A percentile compares a stretch with the other conserved stretches of the same genome.
Evolutionary conservation across 176 grass and related monocot genomes (phyloP).

Genomic region (Stipa capillata): DNA sequence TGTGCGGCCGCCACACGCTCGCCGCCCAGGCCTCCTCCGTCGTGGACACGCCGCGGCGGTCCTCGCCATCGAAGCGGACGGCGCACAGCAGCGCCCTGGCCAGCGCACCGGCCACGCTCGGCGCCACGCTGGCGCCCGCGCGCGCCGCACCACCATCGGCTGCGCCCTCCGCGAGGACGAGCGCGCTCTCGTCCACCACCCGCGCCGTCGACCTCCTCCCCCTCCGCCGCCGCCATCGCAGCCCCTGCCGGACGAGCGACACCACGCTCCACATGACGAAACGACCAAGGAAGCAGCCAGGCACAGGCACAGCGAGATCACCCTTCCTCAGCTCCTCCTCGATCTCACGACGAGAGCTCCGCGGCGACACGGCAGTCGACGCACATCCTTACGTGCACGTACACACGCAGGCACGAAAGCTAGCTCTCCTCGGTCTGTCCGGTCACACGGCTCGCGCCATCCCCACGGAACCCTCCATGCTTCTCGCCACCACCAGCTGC

Average conservation of each 20-base stretch:
- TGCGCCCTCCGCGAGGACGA: not conserved
- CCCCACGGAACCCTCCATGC: not conserved
- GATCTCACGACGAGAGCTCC: not conserved
- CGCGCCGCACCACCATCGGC: not conserved
- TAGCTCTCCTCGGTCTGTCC: too few species aligned
- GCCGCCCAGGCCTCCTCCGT: constrained; percentile 41
- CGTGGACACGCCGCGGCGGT: too few species aligned
- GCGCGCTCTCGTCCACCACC: constrained; percentile 51
- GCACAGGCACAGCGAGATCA: too few species aligned
- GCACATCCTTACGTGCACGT: constrained; percentile 19
- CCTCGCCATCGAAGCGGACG: constrained; percentile 38
- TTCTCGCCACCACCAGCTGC: not conserved
- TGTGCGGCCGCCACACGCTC: constrained; percentile 36
- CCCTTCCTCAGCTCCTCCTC: too few species aligned
- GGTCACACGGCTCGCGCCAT: constrained; percentile 16
- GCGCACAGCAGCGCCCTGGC: constrained; percentile 41
- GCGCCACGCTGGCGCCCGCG: not conserved
- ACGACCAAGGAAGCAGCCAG: not conserved
- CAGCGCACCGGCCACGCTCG: constrained; percentile 21
- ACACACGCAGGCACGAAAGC: too few species aligned
- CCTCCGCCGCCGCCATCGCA: constrained; percentile 25
- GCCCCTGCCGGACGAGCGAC: constrained; percentile 24
- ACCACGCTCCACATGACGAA: constrained; percentile 37
- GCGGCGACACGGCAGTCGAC: constrained; percentile 4
- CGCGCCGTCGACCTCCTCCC: constrained; percentile 28